Evolutionary conservation across 805 yeast genomes (phyloP).

Genomic region (Schwanniomyces yamadae): DNA sequence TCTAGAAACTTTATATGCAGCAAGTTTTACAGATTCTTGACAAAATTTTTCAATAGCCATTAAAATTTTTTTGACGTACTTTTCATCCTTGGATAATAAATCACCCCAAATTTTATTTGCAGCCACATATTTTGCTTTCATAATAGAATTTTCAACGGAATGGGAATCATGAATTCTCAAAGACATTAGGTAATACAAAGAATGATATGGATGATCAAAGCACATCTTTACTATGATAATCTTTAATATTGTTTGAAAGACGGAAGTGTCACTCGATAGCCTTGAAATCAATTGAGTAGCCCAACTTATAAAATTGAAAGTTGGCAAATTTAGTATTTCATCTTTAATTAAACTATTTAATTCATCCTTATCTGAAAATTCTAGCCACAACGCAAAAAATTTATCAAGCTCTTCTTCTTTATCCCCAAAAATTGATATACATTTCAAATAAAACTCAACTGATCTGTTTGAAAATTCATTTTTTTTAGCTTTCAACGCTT

Average conservation of each 20-base stretch:
- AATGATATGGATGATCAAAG: slow-evolving; percentile 67
- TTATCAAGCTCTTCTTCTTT: slow-evolving; percentile 62
- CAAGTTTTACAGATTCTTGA: slow-evolving; percentile 48
- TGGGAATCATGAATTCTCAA: slow-evolving; percentile 46
- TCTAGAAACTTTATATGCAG: slow-evolving; percentile 43
- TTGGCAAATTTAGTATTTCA: slow-evolving; percentile 47
- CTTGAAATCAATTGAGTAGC: slow-evolving; percentile 77
- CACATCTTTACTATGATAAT: slow-evolving; percentile 48
- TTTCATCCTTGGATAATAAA: slow-evolving; percentile 26
- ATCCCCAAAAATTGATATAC: slow-evolving; percentile 45
- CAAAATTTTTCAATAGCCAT: slow-evolving; percentile 51
- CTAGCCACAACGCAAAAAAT: slow-evolving; percentile 83
- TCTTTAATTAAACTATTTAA: slow-evolving; percentile 44
- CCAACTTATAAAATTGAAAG: slow-evolving; percentile 73
- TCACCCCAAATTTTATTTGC: slow-evolving; percentile 49
- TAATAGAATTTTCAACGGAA: slow-evolving; percentile 22
- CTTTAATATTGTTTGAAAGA: slow-evolving; percentile 57
- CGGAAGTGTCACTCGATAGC: slow-evolving; percentile 45
- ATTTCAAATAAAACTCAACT: slow-evolving; percentile 55
- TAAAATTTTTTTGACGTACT: slow-evolving; percentile 30
- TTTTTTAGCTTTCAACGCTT: slow-evolving; percentile 34
- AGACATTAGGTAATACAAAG: slow-evolving; percentile 62
- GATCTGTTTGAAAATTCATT: slow-evolving; percentile 51
- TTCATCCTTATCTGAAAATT: slow-evolving; percentile 45
- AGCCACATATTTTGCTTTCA: slow-evolving; percentile 46